These are phyloP conservation scores for Sicyos baderoa DNA, from an alignment of 306 rosid species.

Conservation along the genomic window DNA sequence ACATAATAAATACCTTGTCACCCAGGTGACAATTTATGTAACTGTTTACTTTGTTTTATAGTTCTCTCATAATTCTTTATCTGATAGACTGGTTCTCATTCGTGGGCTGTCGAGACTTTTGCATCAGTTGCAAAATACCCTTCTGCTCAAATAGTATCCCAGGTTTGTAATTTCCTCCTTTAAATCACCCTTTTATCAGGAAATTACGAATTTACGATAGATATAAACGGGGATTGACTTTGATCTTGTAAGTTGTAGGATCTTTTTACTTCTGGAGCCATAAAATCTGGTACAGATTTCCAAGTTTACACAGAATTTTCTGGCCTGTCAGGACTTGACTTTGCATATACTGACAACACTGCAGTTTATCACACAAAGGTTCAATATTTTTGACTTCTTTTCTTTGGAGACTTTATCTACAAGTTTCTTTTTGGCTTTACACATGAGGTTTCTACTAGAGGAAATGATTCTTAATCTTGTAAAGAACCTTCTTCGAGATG, in stretches of 20 bases:
- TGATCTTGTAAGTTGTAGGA: conserved; percentile 73
- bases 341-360: conserved; percentile 66
- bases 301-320: conserved; percentile 84
- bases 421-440: neutral
- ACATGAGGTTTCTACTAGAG: neutral
- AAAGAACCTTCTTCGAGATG: neutral
- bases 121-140: conserved; percentile 83
- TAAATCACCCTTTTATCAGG: conserved; percentile 5
- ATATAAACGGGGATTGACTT: conserved; percentile 22
- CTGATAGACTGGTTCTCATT: conserved; percentile 81
- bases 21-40: conserved; percentile 15
- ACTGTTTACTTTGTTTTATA: conserved; percentile 1
- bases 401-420: neutral
- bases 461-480: neutral
- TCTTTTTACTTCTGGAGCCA: conserved; percentile 77
- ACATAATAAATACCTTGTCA: conserved; percentile 14
- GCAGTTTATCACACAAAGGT: conserved; percentile 99
- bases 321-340: conserved; percentile 92
- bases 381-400: neutral
- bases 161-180: conserved; percentile 41
- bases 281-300: conserved; percentile 88
- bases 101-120: conserved; percentile 83
- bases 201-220: neutral
- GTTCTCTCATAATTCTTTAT: conserved; percentile 24
- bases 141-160: conserved; percentile 60